Percentiles rank a stretch among this genome's conserved stretches.
Conservation (phyloP, 305 asterid species). For the Solanum hybrid region DNA sequence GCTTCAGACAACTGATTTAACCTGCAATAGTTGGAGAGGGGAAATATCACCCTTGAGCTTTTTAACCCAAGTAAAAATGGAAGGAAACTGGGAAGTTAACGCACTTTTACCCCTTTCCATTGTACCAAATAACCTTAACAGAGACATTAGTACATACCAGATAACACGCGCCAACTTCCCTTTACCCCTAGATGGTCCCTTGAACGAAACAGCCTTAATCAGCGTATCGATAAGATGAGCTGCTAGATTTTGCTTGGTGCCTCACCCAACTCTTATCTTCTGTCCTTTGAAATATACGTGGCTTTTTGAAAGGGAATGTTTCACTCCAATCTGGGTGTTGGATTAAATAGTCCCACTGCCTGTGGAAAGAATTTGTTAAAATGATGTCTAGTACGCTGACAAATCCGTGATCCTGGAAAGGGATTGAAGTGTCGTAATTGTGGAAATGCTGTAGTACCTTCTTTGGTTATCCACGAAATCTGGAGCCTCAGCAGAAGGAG, state of each 20-base stretch:
- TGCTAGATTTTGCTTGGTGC: neutral
- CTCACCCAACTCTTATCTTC: conserved; percentile 48
- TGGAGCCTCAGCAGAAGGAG: conserved; percentile 81
- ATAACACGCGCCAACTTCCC: neutral
- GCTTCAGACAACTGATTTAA: neutral
- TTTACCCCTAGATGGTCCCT: neutral
- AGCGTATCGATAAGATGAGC: neutral
- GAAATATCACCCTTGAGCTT: neutral
- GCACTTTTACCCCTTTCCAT: neutral
- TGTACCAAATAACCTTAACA: neutral
- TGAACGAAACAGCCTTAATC: neutral
- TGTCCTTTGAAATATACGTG: conserved; percentile 61
- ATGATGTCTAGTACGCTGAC: neutral
- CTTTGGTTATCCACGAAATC: conserved; percentile 61
- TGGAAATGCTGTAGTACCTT: conserved; percentile 37
- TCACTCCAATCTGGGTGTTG: conserved; percentile 62
- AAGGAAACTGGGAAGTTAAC: neutral
- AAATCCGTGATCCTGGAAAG: neutral
- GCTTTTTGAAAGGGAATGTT: conserved; percentile 46
- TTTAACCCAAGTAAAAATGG: neutral
- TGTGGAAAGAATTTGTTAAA: conserved; percentile 19
- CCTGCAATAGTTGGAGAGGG: conserved; percentile 1
- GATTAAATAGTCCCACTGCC: conserved; percentile 71
- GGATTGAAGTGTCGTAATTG: neutral
- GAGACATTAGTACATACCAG: neutral